Conservation (phyloP, 345 rosid species). For the Luvunga scandens region DNA sequence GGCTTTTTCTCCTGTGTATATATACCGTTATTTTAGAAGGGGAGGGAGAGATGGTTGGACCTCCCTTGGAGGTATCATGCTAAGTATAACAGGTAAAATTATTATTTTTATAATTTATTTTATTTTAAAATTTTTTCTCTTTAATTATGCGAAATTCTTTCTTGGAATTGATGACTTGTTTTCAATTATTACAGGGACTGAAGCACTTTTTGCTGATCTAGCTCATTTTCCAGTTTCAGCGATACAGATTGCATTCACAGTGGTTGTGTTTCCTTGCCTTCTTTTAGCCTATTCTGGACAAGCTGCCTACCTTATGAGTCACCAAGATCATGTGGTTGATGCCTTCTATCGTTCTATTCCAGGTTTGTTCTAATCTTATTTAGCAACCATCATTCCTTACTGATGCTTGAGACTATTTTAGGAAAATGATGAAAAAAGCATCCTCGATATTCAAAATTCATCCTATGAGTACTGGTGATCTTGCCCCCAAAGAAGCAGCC, state of each 20-base stretch:
- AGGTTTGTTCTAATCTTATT: slow-evolving; percentile 33
- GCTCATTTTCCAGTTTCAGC: slow-evolving; percentile 88
- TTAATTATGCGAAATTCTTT: neutral
- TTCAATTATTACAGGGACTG: slow-evolving; percentile 57
- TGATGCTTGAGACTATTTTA: neutral
- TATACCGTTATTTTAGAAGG: slow-evolving; percentile 65
- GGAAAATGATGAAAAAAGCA: neutral
- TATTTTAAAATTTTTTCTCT: neutral
- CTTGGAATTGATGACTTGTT: slow-evolving; percentile 1
- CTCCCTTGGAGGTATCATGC: slow-evolving; percentile 91
- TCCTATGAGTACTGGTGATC: neutral
- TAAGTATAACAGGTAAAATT: slow-evolving; percentile 81
- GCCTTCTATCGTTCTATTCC: slow-evolving; percentile 91
- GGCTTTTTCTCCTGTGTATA: slow-evolving; percentile 84
- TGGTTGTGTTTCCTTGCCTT: slow-evolving; percentile 91
- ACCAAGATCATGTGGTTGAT: slow-evolving; percentile 54
- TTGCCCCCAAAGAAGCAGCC: too few relatives aligned
- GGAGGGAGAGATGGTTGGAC: slow-evolving; percentile 69
- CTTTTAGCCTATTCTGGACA: slow-evolving; percentile 93
- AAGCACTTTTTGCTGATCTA: slow-evolving; percentile 92
- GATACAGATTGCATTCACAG: slow-evolving; percentile 82
- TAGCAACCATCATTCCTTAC: neutral
- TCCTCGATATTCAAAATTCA: neutral
- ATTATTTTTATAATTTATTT: neutral
- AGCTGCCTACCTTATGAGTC: slow-evolving; percentile 84